These are phyloP conservation scores for Clonostachys rhizophaga DNA, from an alignment of 2,329 filamentous ascomycete species.

Conservation along the genomic window DNA sequence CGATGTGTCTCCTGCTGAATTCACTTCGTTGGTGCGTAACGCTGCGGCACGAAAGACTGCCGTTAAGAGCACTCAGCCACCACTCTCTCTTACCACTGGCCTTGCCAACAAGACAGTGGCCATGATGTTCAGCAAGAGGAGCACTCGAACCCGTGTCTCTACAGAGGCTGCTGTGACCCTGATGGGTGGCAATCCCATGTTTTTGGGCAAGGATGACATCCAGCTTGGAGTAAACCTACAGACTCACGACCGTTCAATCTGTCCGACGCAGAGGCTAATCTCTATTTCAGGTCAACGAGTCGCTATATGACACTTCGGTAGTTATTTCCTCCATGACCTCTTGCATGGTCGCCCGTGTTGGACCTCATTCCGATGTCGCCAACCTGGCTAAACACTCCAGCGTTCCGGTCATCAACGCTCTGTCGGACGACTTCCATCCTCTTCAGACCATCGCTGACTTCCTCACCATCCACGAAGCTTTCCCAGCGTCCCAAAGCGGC, in stretches of 20 bases:
- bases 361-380: conserved; percentile 70
- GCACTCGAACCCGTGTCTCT: conserved; percentile 87
- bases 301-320: conserved; percentile 83
- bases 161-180: conserved; percentile 87
- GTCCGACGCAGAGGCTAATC: not conserved
- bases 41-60: conserved; percentile 70
- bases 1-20: conserved; percentile 75
- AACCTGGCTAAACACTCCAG: conserved; percentile 66
- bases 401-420: conserved; percentile 80
- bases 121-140: conserved; percentile 96
- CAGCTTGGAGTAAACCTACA: conserved; percentile 70
- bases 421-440: conserved; percentile 89
- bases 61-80: conserved; percentile 61
- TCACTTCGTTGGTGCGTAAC: conserved; percentile 79
- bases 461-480: conserved; percentile 80
- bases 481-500: conserved; percentile 40
- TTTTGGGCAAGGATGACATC: conserved; percentile 91
- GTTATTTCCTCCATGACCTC: conserved; percentile 94
- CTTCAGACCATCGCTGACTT: conserved; percentile 94
- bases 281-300: conserved; percentile 71
- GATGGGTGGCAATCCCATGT: conserved; percentile 93
- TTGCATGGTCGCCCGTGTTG: conserved; percentile 76
- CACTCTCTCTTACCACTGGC: conserved; percentile 52
- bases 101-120: conserved; percentile 79
- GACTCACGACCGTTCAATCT: not conserved